Evolutionary conservation across 805 yeast genomes (phyloP).

Genomic region (Saccharomycopsis lassenensis): DNA sequence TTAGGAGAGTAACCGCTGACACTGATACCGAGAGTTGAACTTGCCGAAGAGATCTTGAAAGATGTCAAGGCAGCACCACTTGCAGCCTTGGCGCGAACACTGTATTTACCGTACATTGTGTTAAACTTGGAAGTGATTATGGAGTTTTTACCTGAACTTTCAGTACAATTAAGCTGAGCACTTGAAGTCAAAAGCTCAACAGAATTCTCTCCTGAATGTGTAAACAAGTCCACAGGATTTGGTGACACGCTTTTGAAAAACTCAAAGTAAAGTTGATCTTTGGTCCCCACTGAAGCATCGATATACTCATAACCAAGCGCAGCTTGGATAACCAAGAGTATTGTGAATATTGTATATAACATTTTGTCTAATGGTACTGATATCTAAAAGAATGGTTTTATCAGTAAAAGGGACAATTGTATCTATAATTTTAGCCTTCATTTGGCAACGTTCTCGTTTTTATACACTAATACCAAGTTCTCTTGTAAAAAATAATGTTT

Average conservation of each 20-base stretch:
- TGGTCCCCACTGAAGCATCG: slow-evolving; percentile 2
- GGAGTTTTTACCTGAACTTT: slow-evolving; percentile 3
- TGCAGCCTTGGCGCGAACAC: slow-evolving; percentile 13
- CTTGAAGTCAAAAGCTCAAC: too few species aligned
- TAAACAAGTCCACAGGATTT: slow-evolving; percentile 2
- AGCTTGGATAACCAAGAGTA: too few species aligned
- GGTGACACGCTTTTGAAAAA: slow-evolving; percentile 7
- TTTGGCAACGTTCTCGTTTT: too few species aligned
- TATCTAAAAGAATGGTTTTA: too few species aligned
- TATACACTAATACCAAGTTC: too few species aligned
- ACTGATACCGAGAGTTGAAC: slow-evolving; percentile 7
- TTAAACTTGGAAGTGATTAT: slow-evolving; percentile 13
- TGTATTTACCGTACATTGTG: slow-evolving; percentile 12
- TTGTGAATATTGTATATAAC: too few species aligned
- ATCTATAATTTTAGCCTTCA: too few species aligned
- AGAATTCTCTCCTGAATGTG: neutral
- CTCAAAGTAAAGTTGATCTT: slow-evolving; percentile 4
- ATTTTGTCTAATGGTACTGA: too few species aligned
- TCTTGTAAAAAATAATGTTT: too few species aligned
- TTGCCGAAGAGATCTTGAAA: slow-evolving; percentile 15
- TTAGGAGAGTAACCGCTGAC: slow-evolving; percentile 8
- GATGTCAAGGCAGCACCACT: slow-evolving; percentile 8
- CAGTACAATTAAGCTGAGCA: too few species aligned
- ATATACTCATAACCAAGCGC: slow-evolving; percentile 2
- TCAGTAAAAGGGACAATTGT: too few species aligned